A percentile compares a stretch with the other conserved stretches of the same genome.
Conservation (phyloP, 257 asterid genomes). For the Solanum gracilifrons region DNA sequence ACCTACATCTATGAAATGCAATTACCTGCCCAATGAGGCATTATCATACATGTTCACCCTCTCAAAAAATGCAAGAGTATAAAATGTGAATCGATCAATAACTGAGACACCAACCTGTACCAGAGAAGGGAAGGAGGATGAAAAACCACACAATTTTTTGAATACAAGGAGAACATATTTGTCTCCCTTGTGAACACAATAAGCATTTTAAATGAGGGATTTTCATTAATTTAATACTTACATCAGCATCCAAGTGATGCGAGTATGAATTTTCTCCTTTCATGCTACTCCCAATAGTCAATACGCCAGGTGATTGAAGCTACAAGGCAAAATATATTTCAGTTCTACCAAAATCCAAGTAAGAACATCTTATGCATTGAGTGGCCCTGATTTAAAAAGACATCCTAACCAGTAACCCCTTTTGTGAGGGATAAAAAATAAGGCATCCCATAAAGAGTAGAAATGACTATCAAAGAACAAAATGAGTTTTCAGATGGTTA, state of each 20-base stretch:
- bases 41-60: constrained; percentile 84
- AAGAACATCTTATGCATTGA: background rate
- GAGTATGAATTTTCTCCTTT: constrained; percentile 97
- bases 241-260: constrained; percentile 90
- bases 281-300: constrained; percentile 97
- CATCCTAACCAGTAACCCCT: background rate
- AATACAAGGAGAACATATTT: background rate
- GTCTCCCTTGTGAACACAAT: background rate
- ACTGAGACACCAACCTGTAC: constrained; percentile 96
- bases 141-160: background rate
- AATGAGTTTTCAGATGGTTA: background rate
- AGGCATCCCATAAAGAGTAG: background rate
- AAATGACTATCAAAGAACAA: background rate
- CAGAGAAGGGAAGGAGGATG: constrained; percentile 11
- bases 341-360: background rate
- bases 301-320: constrained; percentile 97
- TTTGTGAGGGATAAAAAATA: background rate
- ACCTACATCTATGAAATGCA: background rate
- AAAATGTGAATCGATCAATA: constrained; percentile 87
- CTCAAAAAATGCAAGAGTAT: constrained; percentile 97
- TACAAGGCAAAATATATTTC: constrained; percentile 21
- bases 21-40: constrained; percentile 87
- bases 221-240: constrained; percentile 23
- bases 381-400: background rate
- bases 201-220: background rate